Base-by-base conservation (phyloP, 2,329 filamentous ascomycete species). In the Fusarium napiforme region DNA sequence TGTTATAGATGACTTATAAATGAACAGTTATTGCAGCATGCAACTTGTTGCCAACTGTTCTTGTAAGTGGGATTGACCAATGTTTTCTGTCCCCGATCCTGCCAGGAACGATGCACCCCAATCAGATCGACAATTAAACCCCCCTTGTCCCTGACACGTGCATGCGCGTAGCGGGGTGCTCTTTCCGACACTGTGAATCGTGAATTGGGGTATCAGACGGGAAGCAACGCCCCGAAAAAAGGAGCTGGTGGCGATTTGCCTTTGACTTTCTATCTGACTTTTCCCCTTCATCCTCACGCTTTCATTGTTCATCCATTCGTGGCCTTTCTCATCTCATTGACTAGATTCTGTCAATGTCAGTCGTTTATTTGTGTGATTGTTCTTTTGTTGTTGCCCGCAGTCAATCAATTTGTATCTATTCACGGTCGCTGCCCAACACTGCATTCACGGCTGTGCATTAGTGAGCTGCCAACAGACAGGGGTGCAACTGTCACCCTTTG, bases 91-190 rank as follows among this genome's bases (percentile, higher is more conserved):
- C 50, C 34, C 10, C 34, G 34, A 40, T 40, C 50, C 19, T 55
- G 50, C 34, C 59, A 69, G 65, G 65, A 47, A 69, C 65, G 43
- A 69, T 69, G 65, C 39, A 69, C 65, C 67, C 67, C 66, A 69
- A 69, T 69, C 59, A 70, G 67, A 69, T 69, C 67, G 59, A 64
- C 66, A 73, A 67, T 68, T 59, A 55, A 61, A 15, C 40, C 58
- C 45, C 45, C 50, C 26, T 32, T 64, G 39, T 55, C 49, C 57
- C 28, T 42, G 36, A 12, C 79, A 81, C 78, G 79, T 80, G 79
- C 77, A 68, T 79, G 78, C 81, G 80, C 78, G 81, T 80, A 75
- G 77, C 61, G 78, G 74, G 76, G 75, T 78, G 75, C 47, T 64
- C 57, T 64, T 42, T 39, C 66, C 32, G 72, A 60, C 70, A 75